Evolutionary conservation across 129 eudicot species (phyloP).

Genomic region (Escallonia rubra): DNA sequence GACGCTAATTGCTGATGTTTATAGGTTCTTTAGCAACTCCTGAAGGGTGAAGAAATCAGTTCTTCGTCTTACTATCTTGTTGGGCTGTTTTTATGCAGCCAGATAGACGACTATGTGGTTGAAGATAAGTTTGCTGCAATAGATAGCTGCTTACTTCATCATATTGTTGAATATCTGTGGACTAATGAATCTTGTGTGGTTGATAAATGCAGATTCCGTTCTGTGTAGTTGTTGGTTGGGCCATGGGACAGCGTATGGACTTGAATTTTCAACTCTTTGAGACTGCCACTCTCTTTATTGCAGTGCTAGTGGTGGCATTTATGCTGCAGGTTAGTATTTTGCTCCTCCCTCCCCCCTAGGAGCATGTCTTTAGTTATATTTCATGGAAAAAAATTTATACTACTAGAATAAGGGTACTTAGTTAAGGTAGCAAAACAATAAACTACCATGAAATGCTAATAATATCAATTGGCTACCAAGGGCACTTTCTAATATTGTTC

Average conservation of each 20-base stretch:
- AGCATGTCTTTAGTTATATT: no score
- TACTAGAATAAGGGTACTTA: no score
- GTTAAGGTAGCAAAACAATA: no score
- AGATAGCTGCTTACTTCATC: background rate
- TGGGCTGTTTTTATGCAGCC: slow-evolving; percentile 1
- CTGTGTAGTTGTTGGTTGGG: slow-evolving; percentile 93
- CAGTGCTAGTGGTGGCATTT: slow-evolving; percentile 89
- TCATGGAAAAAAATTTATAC: no score
- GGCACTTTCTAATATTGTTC: no score
- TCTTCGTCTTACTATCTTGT: background rate
- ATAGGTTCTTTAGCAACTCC: background rate
- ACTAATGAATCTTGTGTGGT: slow-evolving; percentile 8
- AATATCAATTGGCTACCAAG: no score
- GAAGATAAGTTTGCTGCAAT: background rate
- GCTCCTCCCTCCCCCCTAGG: background rate
- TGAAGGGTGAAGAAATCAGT: background rate
- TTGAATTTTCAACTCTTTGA: slow-evolving; percentile 91
- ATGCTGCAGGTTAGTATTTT: slow-evolving; percentile 75
- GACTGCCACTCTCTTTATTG: slow-evolving; percentile 89
- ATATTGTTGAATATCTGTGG: background rate
- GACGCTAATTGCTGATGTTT: background rate
- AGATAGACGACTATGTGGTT: background rate
- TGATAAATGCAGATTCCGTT: slow-evolving; percentile 73
- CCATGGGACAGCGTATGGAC: slow-evolving; percentile 89
- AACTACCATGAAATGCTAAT: no score